These are phyloP conservation scores for Gracilaria caudata DNA, from an alignment of 23 red algal species.

Conservation along the genomic window DNA sequence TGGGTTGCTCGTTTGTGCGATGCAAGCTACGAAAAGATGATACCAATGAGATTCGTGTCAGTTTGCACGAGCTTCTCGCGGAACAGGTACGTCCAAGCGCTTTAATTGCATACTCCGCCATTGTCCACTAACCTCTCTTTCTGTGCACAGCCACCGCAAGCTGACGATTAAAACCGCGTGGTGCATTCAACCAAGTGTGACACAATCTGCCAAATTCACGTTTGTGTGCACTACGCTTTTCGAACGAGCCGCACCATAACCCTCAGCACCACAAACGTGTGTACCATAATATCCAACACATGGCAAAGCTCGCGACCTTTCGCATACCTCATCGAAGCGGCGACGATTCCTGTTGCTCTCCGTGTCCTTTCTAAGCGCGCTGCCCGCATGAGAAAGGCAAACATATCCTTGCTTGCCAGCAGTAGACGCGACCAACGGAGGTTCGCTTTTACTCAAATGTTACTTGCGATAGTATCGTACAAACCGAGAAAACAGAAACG, in stretches of 20 bases:
- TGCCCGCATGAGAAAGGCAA: background rate
- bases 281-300: background rate
- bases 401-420: background rate
- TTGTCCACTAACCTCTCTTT: background rate
- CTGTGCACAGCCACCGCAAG: constrained; percentile 32
- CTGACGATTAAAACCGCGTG: background rate
- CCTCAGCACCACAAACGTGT: too few relatives aligned
- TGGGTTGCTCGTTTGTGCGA: constrained; percentile 77
- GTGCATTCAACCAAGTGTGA: background rate
- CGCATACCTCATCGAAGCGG: background rate
- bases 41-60: constrained; percentile 93
- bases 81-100: constrained; percentile 61
- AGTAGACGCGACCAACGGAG: background rate
- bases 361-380: too few relatives aligned
- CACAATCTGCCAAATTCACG: background rate
- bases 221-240: too few relatives aligned
- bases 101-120: background rate
- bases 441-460: background rate
- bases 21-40: constrained; percentile 79
- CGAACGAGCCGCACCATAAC: background rate
- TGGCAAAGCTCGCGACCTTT: background rate
- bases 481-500: background rate
- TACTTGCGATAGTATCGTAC: constrained; percentile 15
- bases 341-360: too few relatives aligned
- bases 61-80: constrained; percentile 71